These are phyloP conservation scores for Yarrowia sp. DNA, from an alignment of 805 yeast species.

Conservation along the genomic window DNA sequence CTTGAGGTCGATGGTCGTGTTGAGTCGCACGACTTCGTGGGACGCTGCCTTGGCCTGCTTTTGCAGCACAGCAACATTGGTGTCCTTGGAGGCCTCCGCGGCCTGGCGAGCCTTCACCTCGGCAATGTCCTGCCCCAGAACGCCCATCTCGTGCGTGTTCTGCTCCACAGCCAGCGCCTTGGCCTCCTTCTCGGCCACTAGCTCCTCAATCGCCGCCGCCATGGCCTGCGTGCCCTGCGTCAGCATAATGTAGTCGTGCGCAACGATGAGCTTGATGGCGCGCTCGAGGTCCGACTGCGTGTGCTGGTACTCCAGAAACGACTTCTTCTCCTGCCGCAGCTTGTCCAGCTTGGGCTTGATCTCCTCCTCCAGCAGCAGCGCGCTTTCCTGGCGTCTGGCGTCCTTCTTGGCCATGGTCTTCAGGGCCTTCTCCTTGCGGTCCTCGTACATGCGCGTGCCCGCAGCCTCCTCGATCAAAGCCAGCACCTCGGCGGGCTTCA, in stretches of 20 bases:
- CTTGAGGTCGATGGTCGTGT: slow-evolving; percentile 61
- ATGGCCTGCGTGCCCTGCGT: slow-evolving; percentile 45
- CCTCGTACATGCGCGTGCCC: slow-evolving; percentile 94
- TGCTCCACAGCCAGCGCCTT: slow-evolving; percentile 48
- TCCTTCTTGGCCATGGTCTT: slow-evolving; percentile 91
- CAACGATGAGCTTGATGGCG: slow-evolving; percentile 66
- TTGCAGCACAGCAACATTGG: slow-evolving; percentile 60
- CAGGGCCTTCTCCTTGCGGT: slow-evolving; percentile 85
- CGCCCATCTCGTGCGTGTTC: slow-evolving; percentile 53
- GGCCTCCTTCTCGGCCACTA: slow-evolving; percentile 37
- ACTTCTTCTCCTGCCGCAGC: slow-evolving; percentile 74
- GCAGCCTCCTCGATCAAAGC: slow-evolving; percentile 97
- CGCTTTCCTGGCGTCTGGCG: slow-evolving; percentile 73
- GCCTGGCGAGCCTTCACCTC: slow-evolving; percentile 53
- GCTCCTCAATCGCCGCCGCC: slow-evolving; percentile 35
- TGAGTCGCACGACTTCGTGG: slow-evolving; percentile 64
- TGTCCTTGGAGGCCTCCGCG: slow-evolving; percentile 59
- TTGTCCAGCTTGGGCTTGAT: slow-evolving; percentile 89
- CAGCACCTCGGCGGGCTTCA: slow-evolving; percentile 88
- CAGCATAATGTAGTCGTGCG: slow-evolving; percentile 62
- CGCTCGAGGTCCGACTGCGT: slow-evolving; percentile 78
- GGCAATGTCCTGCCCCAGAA: slow-evolving; percentile 59
- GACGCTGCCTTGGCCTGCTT: slow-evolving; percentile 52
- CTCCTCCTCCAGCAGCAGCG: slow-evolving; percentile 72
- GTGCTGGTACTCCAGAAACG: slow-evolving; percentile 81